Evolutionary conservation across 2,329 filamentous ascomycete genomes (phyloP), one percentile per base, ranked within the genome.

Genomic region (Talaromyces sp.): DNA sequence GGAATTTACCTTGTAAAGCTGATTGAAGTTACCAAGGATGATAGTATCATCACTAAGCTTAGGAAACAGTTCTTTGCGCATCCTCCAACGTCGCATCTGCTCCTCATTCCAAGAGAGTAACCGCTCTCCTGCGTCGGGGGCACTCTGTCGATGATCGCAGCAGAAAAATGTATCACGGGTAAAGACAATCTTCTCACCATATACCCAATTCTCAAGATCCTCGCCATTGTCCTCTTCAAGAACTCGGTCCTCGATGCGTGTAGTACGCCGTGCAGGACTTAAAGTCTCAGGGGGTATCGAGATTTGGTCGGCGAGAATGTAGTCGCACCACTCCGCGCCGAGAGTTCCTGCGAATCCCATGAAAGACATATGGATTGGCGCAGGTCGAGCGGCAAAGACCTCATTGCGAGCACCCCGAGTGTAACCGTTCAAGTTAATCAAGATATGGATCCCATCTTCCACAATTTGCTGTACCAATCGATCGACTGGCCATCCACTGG

Each of bases 261-360:
- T 76, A 62, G 94, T 96, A 37, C 84, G 82, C 51, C 91, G 84
- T 75, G 86, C 89, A 1, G 91, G 91, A 11, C 91, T 85, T 24
- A 97, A 78, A 0, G 93, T 97, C 22, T 86, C 84, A 0, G 81
- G 82, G 1, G 94, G 94, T 48, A 99, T 87, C 0, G 94, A 91
- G 1, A 88, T 93, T 46, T 88, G 81, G 66, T 99, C 94, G 3
- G 94, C 92, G 22, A 97, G 82, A 14, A 99, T 86, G 67, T 99
- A 99, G 70, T 99, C 94, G 64, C 94, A 99, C 94, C 94, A 99
- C 69, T 99, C 94, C 2, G 94, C 94, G 5, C 94, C 94, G 1
- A 99, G 78, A 0, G 93, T 97, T 9, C 94, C 94, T 0, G 94
- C 94, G 69, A 99, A 99, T 0, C 94, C 94, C 94, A 99, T 99